Evolutionary conservation across 495 filamentous ascomycete genomes (phyloP), one percentile per base, ranked within the genome.

Genomic region (Trichoderma erinaceum): DNA sequence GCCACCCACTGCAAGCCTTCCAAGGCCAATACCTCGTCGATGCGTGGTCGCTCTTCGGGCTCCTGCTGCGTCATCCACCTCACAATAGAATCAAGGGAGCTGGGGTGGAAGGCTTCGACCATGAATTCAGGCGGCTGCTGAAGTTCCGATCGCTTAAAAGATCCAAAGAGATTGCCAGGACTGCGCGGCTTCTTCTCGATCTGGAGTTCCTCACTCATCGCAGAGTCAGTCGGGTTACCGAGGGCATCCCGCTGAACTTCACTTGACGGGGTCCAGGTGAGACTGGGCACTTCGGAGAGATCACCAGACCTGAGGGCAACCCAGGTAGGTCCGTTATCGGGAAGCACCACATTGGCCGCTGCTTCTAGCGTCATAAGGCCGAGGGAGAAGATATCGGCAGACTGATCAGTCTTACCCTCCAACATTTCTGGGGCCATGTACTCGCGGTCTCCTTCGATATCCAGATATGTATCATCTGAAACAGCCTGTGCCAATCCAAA

Each of bases 341-440:
- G 95, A 11, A 97, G 86, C 68, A 90, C 87, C 41, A 95, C 89
- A 69, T 99, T 99, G 50, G 90, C 91, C 12, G 92, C 93, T 71
- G 92, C 92, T 79, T 99, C 95, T 48, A 97, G 86, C 76, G 97
- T 90, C 73, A 97, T 94, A 68, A 97, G 83, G 41, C 95, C 95
- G 25, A 99, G 84, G 3, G 94, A 90, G 77, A 97, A 99, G 46
- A 99, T 86, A 76, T 99, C 95, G 52, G 90, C 88, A 4, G 95
- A 90, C 73, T 95, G 95, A 77, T 96, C 93, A 72, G 87, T 92
- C 67, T 88, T 85, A 44, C 91, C 93, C 73, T 82, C 83, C 15
- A 99, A 83, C 63, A 97, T 90, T 74, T 99, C 95, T 0, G 93
- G 93, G 8, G 90, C 93, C 72, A 99, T 92, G 74, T 99, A 99